A percentile compares a stretch with the other conserved stretches of the same genome.
phyloP scores from a whole-genome alignment of 2,329 filamentous ascomycete species.

The Sclerotiophoma versabilis region DNA sequence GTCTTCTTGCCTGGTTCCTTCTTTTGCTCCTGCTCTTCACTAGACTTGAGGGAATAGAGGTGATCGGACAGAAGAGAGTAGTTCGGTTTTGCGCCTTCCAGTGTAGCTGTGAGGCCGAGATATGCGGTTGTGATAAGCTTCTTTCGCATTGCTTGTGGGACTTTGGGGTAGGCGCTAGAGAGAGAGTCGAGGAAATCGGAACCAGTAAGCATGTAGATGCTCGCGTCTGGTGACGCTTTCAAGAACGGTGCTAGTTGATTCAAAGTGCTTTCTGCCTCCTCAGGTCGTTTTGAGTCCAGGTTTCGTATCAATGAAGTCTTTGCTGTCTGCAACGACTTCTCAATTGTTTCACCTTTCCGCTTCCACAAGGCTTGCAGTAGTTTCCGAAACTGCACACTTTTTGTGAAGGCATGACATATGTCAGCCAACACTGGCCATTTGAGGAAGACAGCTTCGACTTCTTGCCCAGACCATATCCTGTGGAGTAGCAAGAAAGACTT shows the following conservation, averaged over 20 bases:
- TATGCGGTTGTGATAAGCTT: conserved; percentile 77
- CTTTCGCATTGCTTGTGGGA: conserved; percentile 68
- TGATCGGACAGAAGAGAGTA: conserved; percentile 81
- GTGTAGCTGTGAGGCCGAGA: conserved; percentile 74
- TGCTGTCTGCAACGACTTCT: conserved; percentile 63
- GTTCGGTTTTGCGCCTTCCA: conserved; percentile 71
- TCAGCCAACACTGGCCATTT: conserved; percentile 74
- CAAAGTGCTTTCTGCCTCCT: conserved; percentile 62
- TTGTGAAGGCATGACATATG: conserved; percentile 71
- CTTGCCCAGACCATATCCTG: conserved; percentile 60
- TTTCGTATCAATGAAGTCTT: conserved; percentile 69
- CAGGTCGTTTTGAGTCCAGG: conserved; percentile 69
- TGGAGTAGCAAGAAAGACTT: conserved; percentile 70
- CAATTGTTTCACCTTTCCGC: conserved; percentile 58
- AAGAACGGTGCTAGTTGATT: conserved; percentile 69
- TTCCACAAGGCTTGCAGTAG: conserved; percentile 62
- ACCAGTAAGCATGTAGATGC: conserved; percentile 75
- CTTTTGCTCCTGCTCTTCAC: conserved; percentile 67
- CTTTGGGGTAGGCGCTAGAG: conserved; percentile 68
- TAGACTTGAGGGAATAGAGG: conserved; percentile 78
- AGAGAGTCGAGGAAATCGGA: conserved; percentile 87
- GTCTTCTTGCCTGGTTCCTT: conserved; percentile 57
- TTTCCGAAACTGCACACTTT: conserved; percentile 62
- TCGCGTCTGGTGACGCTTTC: conserved; percentile 64
- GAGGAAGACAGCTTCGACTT: conserved; percentile 59